phyloP scores from a whole-genome alignment of 768 basidiomycete species.

The Lepiota subincarnata region DNA sequence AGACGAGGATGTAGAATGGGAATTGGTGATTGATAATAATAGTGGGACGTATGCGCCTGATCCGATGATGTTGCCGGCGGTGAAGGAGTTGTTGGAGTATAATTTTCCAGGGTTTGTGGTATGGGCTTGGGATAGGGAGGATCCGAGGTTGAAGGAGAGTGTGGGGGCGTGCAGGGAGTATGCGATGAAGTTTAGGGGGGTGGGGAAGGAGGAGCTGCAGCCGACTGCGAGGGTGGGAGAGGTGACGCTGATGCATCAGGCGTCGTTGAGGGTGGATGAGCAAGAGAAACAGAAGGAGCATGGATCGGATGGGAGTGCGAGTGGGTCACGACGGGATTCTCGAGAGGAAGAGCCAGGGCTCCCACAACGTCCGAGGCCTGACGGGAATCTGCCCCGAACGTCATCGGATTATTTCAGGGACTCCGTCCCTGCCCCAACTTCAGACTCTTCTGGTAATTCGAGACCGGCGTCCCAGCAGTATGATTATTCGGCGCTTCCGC shows the following conservation, averaged over 20 bases:
- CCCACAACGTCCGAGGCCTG: background rate
- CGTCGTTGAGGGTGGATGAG: background rate
- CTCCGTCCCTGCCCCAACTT: too few species aligned
- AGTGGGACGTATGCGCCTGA: slow-evolving; percentile 84
- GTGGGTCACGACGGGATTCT: too few species aligned
- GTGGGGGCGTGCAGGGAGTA: slow-evolving; percentile 65
- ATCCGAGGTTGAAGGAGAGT: slow-evolving; percentile 53
- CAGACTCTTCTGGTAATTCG: too few species aligned
- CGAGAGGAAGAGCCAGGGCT: too few species aligned
- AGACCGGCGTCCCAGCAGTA: background rate
- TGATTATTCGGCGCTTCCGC: background rate
- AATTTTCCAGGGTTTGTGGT: slow-evolving; percentile 70
- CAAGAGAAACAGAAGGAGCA: background rate
- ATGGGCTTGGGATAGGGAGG: slow-evolving; percentile 49
- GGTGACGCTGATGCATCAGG: slow-evolving; percentile 41
- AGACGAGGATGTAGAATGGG: slow-evolving; percentile 65
- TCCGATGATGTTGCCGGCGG: slow-evolving; percentile 49
- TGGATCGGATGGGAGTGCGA: background rate
- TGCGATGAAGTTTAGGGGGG: slow-evolving; percentile 56
- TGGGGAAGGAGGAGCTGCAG: slow-evolving; percentile 56
- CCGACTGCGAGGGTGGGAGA: slow-evolving; percentile 56
- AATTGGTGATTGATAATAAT: slow-evolving; percentile 83
- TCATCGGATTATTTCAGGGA: slow-evolving; percentile 1
- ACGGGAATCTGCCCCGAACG: background rate
- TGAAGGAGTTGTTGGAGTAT: slow-evolving; percentile 61